Conservation (phyloP, 2,329 filamentous ascomycete genomes). For the Penicillium expansum region DNA sequence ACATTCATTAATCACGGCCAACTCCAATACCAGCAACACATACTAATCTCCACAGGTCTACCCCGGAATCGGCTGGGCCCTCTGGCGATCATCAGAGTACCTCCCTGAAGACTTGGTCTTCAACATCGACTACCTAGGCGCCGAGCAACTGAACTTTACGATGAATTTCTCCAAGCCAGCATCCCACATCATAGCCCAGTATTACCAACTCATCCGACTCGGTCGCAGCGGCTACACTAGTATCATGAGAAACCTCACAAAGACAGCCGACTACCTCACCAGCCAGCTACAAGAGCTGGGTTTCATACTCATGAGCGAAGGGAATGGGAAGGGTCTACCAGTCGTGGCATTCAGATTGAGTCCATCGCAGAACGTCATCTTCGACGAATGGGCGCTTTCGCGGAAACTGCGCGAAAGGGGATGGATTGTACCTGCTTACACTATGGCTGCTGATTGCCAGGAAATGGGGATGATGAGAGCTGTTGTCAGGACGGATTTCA, state of each 20-base stretch:
- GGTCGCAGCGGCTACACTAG: slow-evolving; percentile 44
- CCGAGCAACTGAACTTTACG: slow-evolving; percentile 92
- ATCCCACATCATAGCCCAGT: slow-evolving; percentile 91
- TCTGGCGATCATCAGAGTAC: slow-evolving; percentile 81
- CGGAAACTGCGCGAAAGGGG: slow-evolving; percentile 79
- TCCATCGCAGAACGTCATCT: slow-evolving; percentile 54
- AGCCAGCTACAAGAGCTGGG: slow-evolving; percentile 68
- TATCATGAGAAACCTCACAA: slow-evolving; percentile 73
- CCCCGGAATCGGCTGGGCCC: slow-evolving; percentile 89
- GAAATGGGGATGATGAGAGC: slow-evolving; percentile 85
- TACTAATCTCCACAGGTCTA: slow-evolving; percentile 54
- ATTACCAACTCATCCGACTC: slow-evolving; percentile 93
- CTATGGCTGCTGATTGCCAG: slow-evolving; percentile 84
- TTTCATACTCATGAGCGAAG: slow-evolving; percentile 84
- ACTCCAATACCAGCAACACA: too few species aligned
- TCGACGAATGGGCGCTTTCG: slow-evolving; percentile 73
- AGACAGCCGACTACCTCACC: slow-evolving; percentile 80
- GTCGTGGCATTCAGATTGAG: slow-evolving; percentile 82
- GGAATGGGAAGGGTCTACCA: slow-evolving; percentile 71
- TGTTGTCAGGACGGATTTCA: slow-evolving; percentile 89
- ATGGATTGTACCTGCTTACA: slow-evolving; percentile 93
- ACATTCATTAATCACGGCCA: not conserved
- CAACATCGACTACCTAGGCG: slow-evolving; percentile 98
- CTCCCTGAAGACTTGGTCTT: slow-evolving; percentile 91
- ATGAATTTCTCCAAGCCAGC: slow-evolving; percentile 97